A percentile compares a stretch with the other conserved stretches of the same genome.
These are phyloP conservation scores for Cutaneotrichosporon mucoides DNA, from an alignment of 1,284 basidiomycete genomes.

Conservation along the genomic window DNA sequence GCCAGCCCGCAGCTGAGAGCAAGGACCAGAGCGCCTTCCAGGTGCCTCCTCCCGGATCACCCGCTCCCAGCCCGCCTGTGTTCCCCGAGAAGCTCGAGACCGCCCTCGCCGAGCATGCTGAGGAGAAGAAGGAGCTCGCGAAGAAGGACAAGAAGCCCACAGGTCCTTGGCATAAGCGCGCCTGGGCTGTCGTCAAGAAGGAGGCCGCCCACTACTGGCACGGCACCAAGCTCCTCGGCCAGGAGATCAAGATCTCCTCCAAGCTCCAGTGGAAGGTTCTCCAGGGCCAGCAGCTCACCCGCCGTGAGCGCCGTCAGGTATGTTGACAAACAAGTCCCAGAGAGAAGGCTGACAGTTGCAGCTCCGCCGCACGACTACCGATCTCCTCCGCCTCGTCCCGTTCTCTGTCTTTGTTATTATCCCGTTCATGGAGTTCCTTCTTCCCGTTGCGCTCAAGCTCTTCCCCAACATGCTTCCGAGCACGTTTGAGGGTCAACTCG, in stretches of 20 bases:
- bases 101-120: slow-evolving; percentile 18
- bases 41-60: slow-evolving; percentile 32
- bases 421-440: slow-evolving; percentile 97
- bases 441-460: slow-evolving; percentile 92
- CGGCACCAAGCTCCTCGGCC: slow-evolving; percentile 88
- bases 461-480: slow-evolving; percentile 99
- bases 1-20: slow-evolving; percentile 2
- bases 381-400: slow-evolving; percentile 86
- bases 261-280: slow-evolving; percentile 88
- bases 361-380: slow-evolving; percentile 89
- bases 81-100: slow-evolving; percentile 13
- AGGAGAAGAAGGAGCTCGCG: slow-evolving; percentile 41
- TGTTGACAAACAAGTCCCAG: slow-evolving; percentile 22
- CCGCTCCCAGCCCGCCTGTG: slow-evolving; percentile 13
- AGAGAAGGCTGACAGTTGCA: slow-evolving; percentile 39
- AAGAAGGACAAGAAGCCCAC: slow-evolving; percentile 52
- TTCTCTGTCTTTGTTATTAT: slow-evolving; percentile 94
- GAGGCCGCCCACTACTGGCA: slow-evolving; percentile 97
- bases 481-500: slow-evolving; percentile 96
- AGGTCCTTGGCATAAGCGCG: slow-evolving; percentile 36
- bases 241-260: slow-evolving; percentile 86
- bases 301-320: slow-evolving; percentile 89
- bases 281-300: slow-evolving; percentile 83
- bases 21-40: not conserved
- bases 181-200: slow-evolving; percentile 91